Evolutionary conservation across 2,329 filamentous ascomycete genomes (phyloP).

Genomic region (Aureobasidium sp.): DNA sequence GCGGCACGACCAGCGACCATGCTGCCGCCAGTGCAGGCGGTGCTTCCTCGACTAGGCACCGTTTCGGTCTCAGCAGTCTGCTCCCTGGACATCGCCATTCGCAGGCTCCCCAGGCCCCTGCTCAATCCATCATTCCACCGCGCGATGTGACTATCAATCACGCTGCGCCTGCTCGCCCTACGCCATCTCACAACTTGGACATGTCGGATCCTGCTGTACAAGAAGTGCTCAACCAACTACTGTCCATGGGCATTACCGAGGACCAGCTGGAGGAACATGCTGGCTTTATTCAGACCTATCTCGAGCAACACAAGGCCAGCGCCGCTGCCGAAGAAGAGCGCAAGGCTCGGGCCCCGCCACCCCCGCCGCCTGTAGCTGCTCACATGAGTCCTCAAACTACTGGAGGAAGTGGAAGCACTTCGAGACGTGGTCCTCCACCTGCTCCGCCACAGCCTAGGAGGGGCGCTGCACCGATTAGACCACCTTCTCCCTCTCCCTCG

Average conservation of each 20-base stretch:
- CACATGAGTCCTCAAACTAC: constrained; percentile 55
- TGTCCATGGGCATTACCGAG: constrained; percentile 60
- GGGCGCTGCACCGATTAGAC: constrained; percentile 36
- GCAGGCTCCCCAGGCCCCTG: constrained; percentile 35
- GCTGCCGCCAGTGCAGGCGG: constrained; percentile 24
- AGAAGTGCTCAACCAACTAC: constrained; percentile 53
- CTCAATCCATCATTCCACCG: constrained; percentile 46
- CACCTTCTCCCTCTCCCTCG: constrained; percentile 50
- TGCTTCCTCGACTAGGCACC: constrained; percentile 32
- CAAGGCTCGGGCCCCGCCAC: constrained; percentile 53
- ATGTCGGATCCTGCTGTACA: constrained; percentile 57
- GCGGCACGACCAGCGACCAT: constrained; percentile 27
- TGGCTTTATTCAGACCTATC: constrained; percentile 62
- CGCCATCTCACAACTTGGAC: constrained; percentile 46
- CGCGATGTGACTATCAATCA: constrained; percentile 30
- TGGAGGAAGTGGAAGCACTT: constrained; percentile 48
- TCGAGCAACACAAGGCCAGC: constrained; percentile 55
- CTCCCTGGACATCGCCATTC: constrained; percentile 44
- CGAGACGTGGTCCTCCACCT: constrained; percentile 53
- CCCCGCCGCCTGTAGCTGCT: constrained; percentile 49
- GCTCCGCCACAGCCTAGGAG: constrained; percentile 43
- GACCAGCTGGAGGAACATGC: constrained; percentile 61
- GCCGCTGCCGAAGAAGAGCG: constrained; percentile 43
- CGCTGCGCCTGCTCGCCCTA: constrained; percentile 24
- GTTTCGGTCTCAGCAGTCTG: constrained; percentile 46